Evolutionary conservation across 2,329 filamentous ascomycete species (phyloP).

Genomic region (Fusarium keratoplasticum): DNA sequence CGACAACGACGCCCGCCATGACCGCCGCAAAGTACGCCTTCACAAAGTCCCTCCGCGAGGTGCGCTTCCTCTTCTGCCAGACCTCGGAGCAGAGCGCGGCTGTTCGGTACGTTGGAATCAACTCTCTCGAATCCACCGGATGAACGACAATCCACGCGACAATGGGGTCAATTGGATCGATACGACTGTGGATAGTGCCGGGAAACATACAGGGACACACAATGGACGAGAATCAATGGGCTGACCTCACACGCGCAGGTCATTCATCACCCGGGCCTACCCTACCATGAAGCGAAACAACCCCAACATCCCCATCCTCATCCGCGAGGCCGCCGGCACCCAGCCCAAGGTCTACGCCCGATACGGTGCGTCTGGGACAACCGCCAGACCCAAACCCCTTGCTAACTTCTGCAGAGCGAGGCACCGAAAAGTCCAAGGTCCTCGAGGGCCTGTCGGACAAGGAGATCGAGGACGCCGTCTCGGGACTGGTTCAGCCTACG

Average conservation of each 20-base stretch:
- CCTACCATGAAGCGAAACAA: conserved; percentile 99
- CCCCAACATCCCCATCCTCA: conserved; percentile 90
- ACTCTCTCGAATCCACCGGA: neutral
- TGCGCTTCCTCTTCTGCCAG: conserved; percentile 98
- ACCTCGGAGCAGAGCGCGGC: conserved; percentile 90
- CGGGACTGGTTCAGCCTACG: conserved; percentile 62
- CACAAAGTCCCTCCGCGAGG: conserved; percentile 87
- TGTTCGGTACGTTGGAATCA: conserved; percentile 73
- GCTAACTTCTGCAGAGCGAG: conserved; percentile 57
- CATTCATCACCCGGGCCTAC: conserved; percentile 91
- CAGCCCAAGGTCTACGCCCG: conserved; percentile 89
- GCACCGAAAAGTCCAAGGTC: conserved; percentile 67
- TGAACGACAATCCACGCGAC: conserved; percentile 6
- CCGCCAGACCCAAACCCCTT: neutral
- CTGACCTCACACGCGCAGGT: conserved; percentile 63
- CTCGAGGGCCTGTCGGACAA: conserved; percentile 71
- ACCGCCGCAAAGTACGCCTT: conserved; percentile 91
- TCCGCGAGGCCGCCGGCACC: conserved; percentile 89
- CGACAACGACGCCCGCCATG: conserved; percentile 65
- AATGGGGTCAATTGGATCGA: conserved; percentile 28
- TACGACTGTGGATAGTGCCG: neutral
- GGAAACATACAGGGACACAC: neutral
- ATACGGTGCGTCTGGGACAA: conserved; percentile 73
- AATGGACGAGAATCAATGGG: neutral
- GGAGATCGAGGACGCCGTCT: conserved; percentile 70